A percentile compares a stretch with the other conserved stretches of the same genome.
These are phyloP conservation scores for Exophiala oligosperma DNA, from an alignment of 2,329 filamentous ascomycete genomes.

Conservation along the genomic window DNA sequence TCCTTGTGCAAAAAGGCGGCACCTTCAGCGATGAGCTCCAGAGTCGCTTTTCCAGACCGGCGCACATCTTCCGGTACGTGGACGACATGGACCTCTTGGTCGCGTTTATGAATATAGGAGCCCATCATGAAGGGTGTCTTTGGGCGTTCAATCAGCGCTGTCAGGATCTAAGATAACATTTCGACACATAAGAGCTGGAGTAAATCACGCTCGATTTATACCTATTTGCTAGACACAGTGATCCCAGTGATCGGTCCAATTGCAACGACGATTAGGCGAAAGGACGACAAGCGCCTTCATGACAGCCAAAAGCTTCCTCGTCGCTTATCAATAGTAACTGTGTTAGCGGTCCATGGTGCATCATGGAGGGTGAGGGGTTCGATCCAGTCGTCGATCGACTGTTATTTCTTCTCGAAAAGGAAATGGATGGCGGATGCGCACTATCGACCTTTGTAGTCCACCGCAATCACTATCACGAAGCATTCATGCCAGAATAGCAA, in stretches of 20 bases:
- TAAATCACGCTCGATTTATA: not conserved
- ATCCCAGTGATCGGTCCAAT: too few species aligned
- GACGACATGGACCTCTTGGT: constrained; percentile 27
- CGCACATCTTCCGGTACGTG: constrained; percentile 24
- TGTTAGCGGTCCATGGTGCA: not conserved
- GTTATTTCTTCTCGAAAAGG: not conserved
- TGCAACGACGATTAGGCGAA: too few species aligned
- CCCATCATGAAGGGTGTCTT: constrained; percentile 17
- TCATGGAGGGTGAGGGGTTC: constrained; percentile 1
- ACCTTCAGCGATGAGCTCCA: constrained; percentile 28
- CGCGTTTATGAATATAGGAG: constrained; percentile 18
- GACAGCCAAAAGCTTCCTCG: not conserved
- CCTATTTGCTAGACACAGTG: not conserved
- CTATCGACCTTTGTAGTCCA: too few species aligned
- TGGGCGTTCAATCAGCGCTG: not conserved
- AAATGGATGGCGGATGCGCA: not conserved
- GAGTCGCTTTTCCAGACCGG: constrained; percentile 13
- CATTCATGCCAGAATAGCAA: not conserved
- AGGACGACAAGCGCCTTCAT: too few species aligned
- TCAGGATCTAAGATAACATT: not conserved
- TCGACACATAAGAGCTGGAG: too few species aligned
- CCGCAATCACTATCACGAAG: not conserved
- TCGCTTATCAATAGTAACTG: not conserved
- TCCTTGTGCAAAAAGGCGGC: constrained; percentile 35
- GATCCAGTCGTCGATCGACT: not conserved